Evolutionary conservation across 2,329 filamentous ascomycete genomes (phyloP), one percentile per base, ranked within the genome.

Genomic region (Phaeosphaeria sp.): DNA sequence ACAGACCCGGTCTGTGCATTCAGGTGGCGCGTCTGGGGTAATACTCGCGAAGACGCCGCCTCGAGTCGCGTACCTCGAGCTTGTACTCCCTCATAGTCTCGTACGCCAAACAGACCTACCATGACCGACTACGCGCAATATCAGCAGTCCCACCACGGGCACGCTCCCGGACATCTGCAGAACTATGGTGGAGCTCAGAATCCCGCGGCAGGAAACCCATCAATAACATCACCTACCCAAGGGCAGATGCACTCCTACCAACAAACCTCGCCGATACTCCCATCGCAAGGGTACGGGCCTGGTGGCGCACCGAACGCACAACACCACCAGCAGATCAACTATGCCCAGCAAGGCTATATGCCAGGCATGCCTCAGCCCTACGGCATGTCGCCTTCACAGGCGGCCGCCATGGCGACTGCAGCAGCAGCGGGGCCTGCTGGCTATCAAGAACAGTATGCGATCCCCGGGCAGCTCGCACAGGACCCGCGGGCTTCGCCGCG

Each of bases 351-450:
- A 74, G 89, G 87, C 57, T 90, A 93, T 56, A 83, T 90, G 60
- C 86, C 89, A 64, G 84, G 84, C 71, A 92, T 96, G 87, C 89
- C 91, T 53, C 81, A 83, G 58, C 80, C 80, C 21, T 96, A 96
- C 80, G 89, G 86, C 56, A 92, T 94, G 79, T 89, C 90, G 33
- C 87, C 90, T 20, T 92, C 93, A 47, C 92, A 96, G 77, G 93
- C 93, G 15, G 93, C 94, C 49, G 93, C 93, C 57, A 95, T 97
- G 91, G 93, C 91, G 21, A 97, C 93, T 1, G 94, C 94, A 18
- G 93, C 94, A 1, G 94, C 94, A 11, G 93, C 93, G 6, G 93
- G 94, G 42, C 90, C 92, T 59, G 87, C 81, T 61, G 74, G 69
- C 9, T 91, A 90, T 67, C 67, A 70, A 51, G 87, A 90, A 54